A percentile compares a stretch with the other conserved stretches of the same genome.
Evolutionary conservation across 1,284 basidiomycete genomes (phyloP).

Genomic region (Cutaneotrichosporon cyanovorans): DNA sequence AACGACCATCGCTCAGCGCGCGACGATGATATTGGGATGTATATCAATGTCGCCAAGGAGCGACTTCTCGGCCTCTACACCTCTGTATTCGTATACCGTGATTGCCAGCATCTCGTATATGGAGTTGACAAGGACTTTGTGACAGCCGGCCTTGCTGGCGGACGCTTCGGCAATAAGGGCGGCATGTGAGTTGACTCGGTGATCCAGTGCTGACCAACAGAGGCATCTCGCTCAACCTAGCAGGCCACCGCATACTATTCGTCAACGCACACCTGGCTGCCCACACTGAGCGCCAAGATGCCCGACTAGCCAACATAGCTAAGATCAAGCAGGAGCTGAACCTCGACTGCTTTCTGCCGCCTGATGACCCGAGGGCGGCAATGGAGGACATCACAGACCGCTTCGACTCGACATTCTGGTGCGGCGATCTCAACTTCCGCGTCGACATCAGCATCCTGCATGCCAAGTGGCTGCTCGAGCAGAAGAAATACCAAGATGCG

Average conservation of each 20-base stretch:
- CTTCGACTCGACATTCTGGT: constrained; percentile 52
- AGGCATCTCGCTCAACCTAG: constrained; percentile 51
- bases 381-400: constrained; percentile 47
- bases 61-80: constrained; percentile 52
- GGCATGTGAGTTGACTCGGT: constrained; percentile 32
- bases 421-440: constrained; percentile 51
- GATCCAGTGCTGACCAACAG: constrained; percentile 30
- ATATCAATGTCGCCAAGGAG: constrained; percentile 52
- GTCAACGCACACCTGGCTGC: constrained; percentile 54
- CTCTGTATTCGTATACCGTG: constrained; percentile 46
- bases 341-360: constrained; percentile 49
- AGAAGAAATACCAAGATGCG: constrained; percentile 47
- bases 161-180: constrained; percentile 52
- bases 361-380: constrained; percentile 30
- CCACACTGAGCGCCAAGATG: constrained; percentile 42
- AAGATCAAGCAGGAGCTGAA: constrained; percentile 51
- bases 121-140: constrained; percentile 50
- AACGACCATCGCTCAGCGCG: not conserved
- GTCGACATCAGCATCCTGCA: constrained; percentile 50
- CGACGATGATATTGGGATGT: constrained; percentile 36
- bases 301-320: constrained; percentile 42
- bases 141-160: constrained; percentile 52
- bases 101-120: constrained; percentile 45
- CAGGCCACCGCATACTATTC: constrained; percentile 50
- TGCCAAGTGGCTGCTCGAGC: constrained; percentile 52